Evolutionary conservation across 1,139 yeast species (phyloP).

Genomic region (Pichia cactophila): DNA sequence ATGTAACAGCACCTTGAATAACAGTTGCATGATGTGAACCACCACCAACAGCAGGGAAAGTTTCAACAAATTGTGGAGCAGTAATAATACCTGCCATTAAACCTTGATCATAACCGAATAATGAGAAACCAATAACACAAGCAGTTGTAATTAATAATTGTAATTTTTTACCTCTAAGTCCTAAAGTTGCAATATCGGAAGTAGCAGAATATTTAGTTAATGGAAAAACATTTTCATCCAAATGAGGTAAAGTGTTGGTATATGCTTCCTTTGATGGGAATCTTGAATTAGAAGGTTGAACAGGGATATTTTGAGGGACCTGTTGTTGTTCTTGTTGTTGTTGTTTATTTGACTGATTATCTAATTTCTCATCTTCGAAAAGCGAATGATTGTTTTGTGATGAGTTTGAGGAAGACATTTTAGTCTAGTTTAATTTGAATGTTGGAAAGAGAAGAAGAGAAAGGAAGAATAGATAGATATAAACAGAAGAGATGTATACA

Average conservation of each 20-base stretch:
- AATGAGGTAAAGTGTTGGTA: not conserved
- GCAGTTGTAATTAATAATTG: constrained; percentile 43
- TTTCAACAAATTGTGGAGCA: constrained; percentile 48
- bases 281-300: not conserved
- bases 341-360: not conserved
- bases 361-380: constrained; percentile 12
- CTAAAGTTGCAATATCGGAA: constrained; percentile 30
- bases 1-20: constrained; percentile 61
- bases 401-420: not conserved
- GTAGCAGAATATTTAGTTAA: constrained; percentile 1
- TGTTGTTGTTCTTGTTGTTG: not conserved
- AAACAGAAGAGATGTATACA: no score
- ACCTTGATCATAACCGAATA: constrained; percentile 79
- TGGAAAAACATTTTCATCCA: constrained; percentile 7
- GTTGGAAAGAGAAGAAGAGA: not conserved
- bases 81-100: constrained; percentile 67
- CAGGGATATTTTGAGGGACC: not conserved
- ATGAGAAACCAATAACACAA: constrained; percentile 60
- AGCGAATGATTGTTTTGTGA: not conserved
- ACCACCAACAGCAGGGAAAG: constrained; percentile 47
- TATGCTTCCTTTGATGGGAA: not conserved
- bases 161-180: constrained; percentile 40
- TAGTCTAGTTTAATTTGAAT: not conserved
- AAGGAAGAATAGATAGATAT: no score
- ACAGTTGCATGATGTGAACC: constrained; percentile 33